Evolutionary conservation across 306 rosid genomes (phyloP), one percentile per base, ranked within the genome.

Genomic region (Cicer pinnatifidum): DNA sequence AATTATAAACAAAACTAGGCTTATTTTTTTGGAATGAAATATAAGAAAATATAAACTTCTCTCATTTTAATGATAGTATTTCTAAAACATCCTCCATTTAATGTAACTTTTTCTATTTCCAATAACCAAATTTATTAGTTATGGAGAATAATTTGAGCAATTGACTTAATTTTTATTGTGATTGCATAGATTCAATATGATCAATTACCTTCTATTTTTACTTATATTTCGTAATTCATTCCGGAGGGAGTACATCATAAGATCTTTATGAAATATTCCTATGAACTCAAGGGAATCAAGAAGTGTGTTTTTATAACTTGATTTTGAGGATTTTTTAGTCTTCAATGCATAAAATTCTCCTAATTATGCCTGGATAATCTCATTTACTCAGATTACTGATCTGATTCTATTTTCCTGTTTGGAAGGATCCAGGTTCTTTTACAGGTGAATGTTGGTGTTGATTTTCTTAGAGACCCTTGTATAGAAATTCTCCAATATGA

Each of bases 401-500:
- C 94, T 93, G 85, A 86, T 86, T 87, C 81, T 68, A 67, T 88
- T 82, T 88, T 85, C 87, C 88, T 88, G 84, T 85, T 75, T 89
- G 97, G 87, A 94, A 94, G 96, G 89, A 82, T 94, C 92, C 97
- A 94, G 98, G 98, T 94, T 85, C 88, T 87, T 86, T 91, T 91
- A 88, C 92, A 82, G 85, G 96, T 91, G 85, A 88, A 94, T 88
- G 92, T 94, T 83, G 95, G 96, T 69, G 88, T 89, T 75, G 87
- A 88, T 70, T 82, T 78, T 84, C 87, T 91, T 80, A 86, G 69
- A 50, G 95, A 91, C 78, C 98, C 98, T 64, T 89, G 90, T 65
- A 84, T 94, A 75, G 98, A 94, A 88, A 87, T 94, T 83, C 98
- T 94, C 72, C 97, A 94, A 85, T 94, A 87, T 87, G 98, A 94